These are phyloP conservation scores for Berberis vulgaris DNA, from an alignment of 164 flowering plant genomes.

Conservation along the genomic window DNA sequence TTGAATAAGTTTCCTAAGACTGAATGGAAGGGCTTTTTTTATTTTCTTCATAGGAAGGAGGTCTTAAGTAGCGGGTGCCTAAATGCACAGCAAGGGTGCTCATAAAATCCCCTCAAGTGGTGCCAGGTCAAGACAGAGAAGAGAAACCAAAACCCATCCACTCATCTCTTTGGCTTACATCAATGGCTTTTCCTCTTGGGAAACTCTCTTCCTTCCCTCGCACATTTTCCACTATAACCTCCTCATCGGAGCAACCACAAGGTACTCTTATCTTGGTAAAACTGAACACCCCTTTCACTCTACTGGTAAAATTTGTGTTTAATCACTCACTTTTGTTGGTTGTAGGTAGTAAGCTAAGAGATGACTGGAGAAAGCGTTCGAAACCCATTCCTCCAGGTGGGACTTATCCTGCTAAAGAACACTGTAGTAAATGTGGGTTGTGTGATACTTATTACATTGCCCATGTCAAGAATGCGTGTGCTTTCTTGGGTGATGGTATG, in stretches of 20 bases:
- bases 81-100: too few species aligned
- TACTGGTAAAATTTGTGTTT: not conserved
- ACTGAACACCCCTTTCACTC: not conserved
- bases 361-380: conserved; percentile 85
- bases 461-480: conserved; percentile 95
- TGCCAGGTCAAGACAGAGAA: too few species aligned
- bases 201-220: not conserved
- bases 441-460: conserved; percentile 94
- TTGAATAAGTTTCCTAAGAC: too few species aligned
- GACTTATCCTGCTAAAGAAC: conserved; percentile 94
- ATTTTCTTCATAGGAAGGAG: too few species aligned
- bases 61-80: too few species aligned
- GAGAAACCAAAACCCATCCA: not conserved
- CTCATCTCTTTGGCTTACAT: not conserved
- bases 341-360: conserved; percentile 31
- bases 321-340: not conserved
- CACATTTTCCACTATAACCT: not conserved
- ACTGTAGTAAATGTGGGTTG: conserved; percentile 91
- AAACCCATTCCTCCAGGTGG: conserved; percentile 91
- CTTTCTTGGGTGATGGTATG: conserved; percentile 98
- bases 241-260: not conserved
- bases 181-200: not conserved
- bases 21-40: too few species aligned
- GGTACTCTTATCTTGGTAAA: not conserved
- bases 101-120: too few species aligned